Conservation (phyloP, 352 stramenopile genomes). For the Globisporangium viniferum region DNA sequence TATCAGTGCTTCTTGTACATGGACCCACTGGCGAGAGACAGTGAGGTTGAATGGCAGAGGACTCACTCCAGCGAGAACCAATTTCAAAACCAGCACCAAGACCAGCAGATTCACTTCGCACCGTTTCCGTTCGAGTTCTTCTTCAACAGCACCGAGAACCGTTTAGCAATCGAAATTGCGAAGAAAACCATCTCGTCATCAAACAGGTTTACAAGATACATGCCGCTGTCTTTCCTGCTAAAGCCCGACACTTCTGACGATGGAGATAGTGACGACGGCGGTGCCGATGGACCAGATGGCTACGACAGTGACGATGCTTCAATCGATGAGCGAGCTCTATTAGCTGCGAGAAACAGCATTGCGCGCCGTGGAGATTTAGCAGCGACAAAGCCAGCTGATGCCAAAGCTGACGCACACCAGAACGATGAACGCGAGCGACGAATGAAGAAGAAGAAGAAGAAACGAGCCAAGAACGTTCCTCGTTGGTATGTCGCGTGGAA, state of each 20-base stretch:
- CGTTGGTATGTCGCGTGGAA: constrained; percentile 87
- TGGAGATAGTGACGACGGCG: constrained; percentile 61
- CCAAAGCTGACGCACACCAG: constrained; percentile 32
- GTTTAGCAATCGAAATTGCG: constrained; percentile 64
- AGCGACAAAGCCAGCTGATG: constrained; percentile 14
- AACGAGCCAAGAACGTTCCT: constrained; percentile 60
- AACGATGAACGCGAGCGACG: constrained; percentile 27
- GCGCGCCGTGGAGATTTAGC: constrained; percentile 17
- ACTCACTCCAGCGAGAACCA: constrained; percentile 15
- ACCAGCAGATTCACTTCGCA: constrained; percentile 30
- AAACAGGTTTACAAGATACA: constrained; percentile 74
- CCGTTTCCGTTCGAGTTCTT: constrained; percentile 78
- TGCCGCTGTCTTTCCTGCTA: constrained; percentile 76
- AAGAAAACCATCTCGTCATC: constrained; percentile 78
- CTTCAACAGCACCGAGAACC: constrained; percentile 57
- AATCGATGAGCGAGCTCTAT: constrained; percentile 41
- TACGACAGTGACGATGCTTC: constrained; percentile 76
- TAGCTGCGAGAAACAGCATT: constrained; percentile 26
- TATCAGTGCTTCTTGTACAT: constrained; percentile 83
- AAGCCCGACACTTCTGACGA: constrained; percentile 69
- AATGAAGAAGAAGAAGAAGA: constrained; percentile 66
- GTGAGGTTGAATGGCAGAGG: constrained; percentile 42
- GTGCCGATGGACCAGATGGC: constrained; percentile 42
- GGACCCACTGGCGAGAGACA: constrained; percentile 65
- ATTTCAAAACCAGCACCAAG: constrained; percentile 24